Evolutionary conservation across 345 rosid genomes (phyloP).

Genomic region (Noccaea caerulescens): DNA sequence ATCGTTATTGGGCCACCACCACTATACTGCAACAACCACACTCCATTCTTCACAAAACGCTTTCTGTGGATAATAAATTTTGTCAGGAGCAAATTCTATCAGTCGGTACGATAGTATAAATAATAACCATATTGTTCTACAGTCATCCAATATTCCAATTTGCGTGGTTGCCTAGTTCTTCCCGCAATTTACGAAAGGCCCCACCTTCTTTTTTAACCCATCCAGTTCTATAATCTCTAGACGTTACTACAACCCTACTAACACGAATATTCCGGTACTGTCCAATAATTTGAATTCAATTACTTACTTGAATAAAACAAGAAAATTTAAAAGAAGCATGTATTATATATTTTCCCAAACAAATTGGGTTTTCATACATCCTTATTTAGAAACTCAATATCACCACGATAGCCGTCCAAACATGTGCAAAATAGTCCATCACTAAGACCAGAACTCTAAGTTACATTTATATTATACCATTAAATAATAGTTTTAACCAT

Average conservation of each 20-base stretch:
- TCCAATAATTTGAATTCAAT: background rate
- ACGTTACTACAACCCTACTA: conserved; percentile 25
- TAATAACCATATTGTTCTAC: conserved; percentile 31
- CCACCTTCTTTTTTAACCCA: conserved; percentile 19
- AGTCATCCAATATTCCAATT: conserved; percentile 40
- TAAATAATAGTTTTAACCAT: background rate
- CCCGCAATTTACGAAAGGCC: conserved; percentile 31
- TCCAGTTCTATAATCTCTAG: conserved; percentile 27
- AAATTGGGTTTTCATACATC: conserved; percentile 26
- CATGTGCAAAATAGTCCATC: conserved; percentile 29
- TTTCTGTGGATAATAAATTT: conserved; percentile 39
- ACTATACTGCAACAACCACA: conserved; percentile 34
- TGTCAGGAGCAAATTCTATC: conserved; percentile 11
- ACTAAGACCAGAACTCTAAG: background rate
- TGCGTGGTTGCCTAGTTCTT: conserved; percentile 23
- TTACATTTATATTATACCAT: background rate
- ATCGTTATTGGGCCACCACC: conserved; percentile 33
- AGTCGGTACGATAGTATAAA: conserved; percentile 24
- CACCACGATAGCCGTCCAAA: conserved; percentile 45
- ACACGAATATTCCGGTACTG: conserved; percentile 2
- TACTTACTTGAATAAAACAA: background rate
- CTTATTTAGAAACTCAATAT: conserved; percentile 35
- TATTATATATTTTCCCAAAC: conserved; percentile 18
- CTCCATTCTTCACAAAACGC: conserved; percentile 20
- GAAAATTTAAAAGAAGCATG: background rate